These are phyloP conservation scores for Solanum piurae DNA, from an alignment of 257 asterid species.

Conservation along the genomic window DNA sequence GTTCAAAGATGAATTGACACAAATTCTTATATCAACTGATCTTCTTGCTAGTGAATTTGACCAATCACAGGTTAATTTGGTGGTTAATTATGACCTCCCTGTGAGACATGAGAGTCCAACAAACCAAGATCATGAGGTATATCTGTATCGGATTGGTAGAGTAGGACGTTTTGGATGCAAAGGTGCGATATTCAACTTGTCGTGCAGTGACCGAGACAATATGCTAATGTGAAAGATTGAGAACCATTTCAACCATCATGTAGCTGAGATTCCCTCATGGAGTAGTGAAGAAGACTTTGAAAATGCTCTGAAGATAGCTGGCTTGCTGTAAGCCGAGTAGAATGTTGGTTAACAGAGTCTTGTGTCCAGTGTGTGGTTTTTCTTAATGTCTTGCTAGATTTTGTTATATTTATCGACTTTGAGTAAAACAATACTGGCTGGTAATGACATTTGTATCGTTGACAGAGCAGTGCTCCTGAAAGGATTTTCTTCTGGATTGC, in stretches of 20 bases:
- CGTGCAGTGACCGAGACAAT: conserved; percentile 18
- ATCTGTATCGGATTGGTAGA: conserved; percentile 91
- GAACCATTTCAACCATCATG: conserved; percentile 32
- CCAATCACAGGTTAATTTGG: conserved; percentile 91
- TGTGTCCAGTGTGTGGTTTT: not conserved
- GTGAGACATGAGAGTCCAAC: conserved; percentile 24
- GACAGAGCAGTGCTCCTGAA: not conserved
- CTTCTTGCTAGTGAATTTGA: conserved; percentile 93
- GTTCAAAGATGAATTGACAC: conserved; percentile 81
- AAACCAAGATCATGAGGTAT: conserved; percentile 79
- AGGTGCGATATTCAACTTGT: conserved; percentile 66
- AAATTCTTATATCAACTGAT: conserved; percentile 86
- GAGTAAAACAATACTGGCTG: not conserved
- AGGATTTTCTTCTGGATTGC: not conserved
- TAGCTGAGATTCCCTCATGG: conserved; percentile 48
- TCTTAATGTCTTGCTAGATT: not conserved
- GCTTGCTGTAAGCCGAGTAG: conserved; percentile 23
- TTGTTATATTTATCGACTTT: not conserved
- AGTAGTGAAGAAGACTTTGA: conserved; percentile 30
- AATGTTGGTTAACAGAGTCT: not conserved
- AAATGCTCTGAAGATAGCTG: conserved; percentile 58
- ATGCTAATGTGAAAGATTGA: conserved; percentile 46
- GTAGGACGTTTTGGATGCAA: conserved; percentile 99
- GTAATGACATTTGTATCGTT: not conserved
- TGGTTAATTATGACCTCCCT: conserved; percentile 80